These are phyloP conservation scores for Saksenaea oblongispora DNA, from an alignment of 371 early-diverging fungal genomes.

Conservation along the genomic window DNA sequence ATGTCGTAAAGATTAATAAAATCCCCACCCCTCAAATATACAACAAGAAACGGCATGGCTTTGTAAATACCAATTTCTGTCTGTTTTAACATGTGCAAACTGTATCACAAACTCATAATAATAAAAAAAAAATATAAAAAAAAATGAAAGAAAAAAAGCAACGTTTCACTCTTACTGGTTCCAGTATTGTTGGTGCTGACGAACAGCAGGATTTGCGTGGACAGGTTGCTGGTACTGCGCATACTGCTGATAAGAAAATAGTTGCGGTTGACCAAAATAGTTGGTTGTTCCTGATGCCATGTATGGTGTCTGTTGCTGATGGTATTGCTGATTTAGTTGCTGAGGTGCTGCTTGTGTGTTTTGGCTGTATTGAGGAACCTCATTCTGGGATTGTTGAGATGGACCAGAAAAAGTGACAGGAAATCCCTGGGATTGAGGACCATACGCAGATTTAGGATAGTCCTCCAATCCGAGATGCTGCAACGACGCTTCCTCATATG, in stretches of 20 bases:
- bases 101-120: conserved; percentile 4
- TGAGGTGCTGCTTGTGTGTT: conserved; percentile 25
- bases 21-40: background rate
- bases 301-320: conserved; percentile 9
- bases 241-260: conserved; percentile 13
- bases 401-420: background rate
- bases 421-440: background rate
- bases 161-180: conserved; percentile 19
- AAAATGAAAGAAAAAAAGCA: background rate
- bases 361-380: conserved; percentile 51
- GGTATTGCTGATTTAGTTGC: conserved; percentile 6
- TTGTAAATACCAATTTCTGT: conserved; percentile 5
- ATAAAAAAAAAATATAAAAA: background rate
- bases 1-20: conserved; percentile 5
- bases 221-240: conserved; percentile 15
- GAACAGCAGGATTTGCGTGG: conserved; percentile 5
- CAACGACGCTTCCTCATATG: conserved; percentile 1
- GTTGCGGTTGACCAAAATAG: conserved; percentile 20
- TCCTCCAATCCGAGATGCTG: background rate
- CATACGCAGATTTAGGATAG: background rate
- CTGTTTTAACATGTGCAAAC: conserved; percentile 3
- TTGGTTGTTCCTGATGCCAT: conserved; percentile 8
- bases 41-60: conserved; percentile 2
- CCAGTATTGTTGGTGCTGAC: conserved; percentile 26
- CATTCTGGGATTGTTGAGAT: conserved; percentile 3